phyloP scores from a whole-genome alignment of 352 stramenopile species.

The Peronospora farinosa region DNA sequence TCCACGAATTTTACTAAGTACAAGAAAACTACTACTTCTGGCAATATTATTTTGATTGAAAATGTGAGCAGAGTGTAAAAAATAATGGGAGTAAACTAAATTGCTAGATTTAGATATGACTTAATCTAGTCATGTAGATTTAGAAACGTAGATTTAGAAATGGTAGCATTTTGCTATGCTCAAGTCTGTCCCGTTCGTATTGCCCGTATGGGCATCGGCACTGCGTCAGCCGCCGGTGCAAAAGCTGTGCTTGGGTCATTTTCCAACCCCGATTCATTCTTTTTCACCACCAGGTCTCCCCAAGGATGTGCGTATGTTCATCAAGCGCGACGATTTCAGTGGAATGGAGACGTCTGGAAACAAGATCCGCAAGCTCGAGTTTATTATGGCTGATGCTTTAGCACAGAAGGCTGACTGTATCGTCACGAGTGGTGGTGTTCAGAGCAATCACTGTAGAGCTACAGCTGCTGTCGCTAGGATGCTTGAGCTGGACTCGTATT shows the following conservation, averaged over 20 bases:
- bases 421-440: conserved; percentile 89
- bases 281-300: conserved; percentile 67
- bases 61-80: too few species aligned
- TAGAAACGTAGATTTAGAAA: neutral
- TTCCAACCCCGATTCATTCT: conserved; percentile 73
- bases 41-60: too few species aligned
- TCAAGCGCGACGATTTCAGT: conserved; percentile 86
- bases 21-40: too few species aligned
- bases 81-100: too few species aligned
- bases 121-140: too few species aligned
- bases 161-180: conserved; percentile 35
- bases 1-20: too few species aligned
- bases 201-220: conserved; percentile 50
- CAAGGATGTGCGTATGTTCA: conserved; percentile 64
- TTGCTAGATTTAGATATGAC: too few species aligned
- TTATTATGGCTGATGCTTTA: conserved; percentile 88
- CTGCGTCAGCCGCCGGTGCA: conserved; percentile 39
- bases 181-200: conserved; percentile 49
- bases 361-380: conserved; percentile 95
- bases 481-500: conserved; percentile 87
- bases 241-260: conserved; percentile 65
- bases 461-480: conserved; percentile 81
- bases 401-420: conserved; percentile 79
- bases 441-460: conserved; percentile 92
- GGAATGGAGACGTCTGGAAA: conserved; percentile 91